Evolutionary conservation across 2,329 filamentous ascomycete genomes (phyloP).

Genomic region (Orbilia javanica): DNA sequence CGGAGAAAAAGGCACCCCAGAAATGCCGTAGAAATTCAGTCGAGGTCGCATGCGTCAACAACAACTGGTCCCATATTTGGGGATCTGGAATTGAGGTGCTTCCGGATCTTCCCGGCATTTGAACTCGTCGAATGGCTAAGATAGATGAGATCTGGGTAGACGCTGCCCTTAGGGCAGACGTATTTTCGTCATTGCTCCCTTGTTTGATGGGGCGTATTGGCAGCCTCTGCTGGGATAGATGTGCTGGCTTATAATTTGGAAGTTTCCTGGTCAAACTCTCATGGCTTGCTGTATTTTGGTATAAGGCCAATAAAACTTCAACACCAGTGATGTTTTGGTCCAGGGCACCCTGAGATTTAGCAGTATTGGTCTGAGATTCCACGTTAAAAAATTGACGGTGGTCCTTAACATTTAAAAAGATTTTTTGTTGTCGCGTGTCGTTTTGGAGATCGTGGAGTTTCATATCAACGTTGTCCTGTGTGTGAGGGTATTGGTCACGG

Average conservation of each 20-base stretch:
- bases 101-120: constrained; percentile 65
- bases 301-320: constrained; percentile 21
- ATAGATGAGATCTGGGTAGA: constrained; percentile 53
- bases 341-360: neutral
- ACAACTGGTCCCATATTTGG: constrained; percentile 73
- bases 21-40: constrained; percentile 98
- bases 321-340: neutral
- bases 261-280: neutral
- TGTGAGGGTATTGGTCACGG: neutral
- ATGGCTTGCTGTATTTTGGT: constrained; percentile 15
- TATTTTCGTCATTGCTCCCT: neutral
- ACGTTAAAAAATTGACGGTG: constrained; percentile 41
- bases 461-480: constrained; percentile 59
- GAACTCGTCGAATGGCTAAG: constrained; percentile 35
- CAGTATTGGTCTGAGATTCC: neutral
- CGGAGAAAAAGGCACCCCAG: constrained; percentile 91
- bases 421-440: constrained; percentile 31
- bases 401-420: constrained; percentile 29
- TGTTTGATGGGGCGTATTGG: neutral
- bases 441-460: constrained; percentile 33
- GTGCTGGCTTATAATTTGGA: neutral
- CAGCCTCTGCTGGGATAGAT: neutral
- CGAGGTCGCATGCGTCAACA: constrained; percentile 88
- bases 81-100: constrained; percentile 45
- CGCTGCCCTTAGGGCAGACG: constrained; percentile 43